Conservation (phyloP, 2,329 filamentous ascomycete genomes). For the Neoarthrinium moseri region DNA sequence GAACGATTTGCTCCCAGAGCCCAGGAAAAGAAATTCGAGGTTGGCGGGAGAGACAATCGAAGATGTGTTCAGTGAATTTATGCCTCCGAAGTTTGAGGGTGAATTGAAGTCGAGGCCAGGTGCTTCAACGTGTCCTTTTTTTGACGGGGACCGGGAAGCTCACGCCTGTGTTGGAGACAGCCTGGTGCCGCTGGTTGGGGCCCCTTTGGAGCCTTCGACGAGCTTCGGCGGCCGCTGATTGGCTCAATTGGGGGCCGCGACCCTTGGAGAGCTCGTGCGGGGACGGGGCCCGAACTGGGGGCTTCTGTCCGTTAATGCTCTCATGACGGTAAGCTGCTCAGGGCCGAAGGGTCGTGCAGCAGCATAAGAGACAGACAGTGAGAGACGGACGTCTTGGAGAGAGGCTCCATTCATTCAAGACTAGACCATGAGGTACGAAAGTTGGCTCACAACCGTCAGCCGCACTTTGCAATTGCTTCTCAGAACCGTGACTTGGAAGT, state of each 20-base stretch:
- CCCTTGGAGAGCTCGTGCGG: slow-evolving; percentile 8
- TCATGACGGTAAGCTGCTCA: too few species aligned
- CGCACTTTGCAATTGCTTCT: neutral
- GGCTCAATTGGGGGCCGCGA: neutral
- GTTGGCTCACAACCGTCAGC: neutral
- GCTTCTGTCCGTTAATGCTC: neutral
- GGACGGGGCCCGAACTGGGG: slow-evolving; percentile 2
- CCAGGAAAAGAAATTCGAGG: slow-evolving; percentile 25
- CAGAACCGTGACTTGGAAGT: neutral
- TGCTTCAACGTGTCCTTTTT: slow-evolving; percentile 12
- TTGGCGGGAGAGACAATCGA: slow-evolving; percentile 11
- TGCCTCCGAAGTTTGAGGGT: neutral
- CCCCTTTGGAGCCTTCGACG: too few species aligned
- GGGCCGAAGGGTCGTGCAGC: too few species aligned
- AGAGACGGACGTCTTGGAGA: too few species aligned
- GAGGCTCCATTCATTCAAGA: too few species aligned
- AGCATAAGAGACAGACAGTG: too few species aligned
- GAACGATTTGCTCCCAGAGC: slow-evolving; percentile 37
- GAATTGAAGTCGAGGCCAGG: neutral
- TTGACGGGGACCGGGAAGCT: slow-evolving; percentile 5
- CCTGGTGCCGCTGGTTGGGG: neutral
- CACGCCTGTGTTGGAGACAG: slow-evolving; percentile 4
- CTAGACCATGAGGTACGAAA: neutral
- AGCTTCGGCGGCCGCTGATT: slow-evolving; percentile 5
- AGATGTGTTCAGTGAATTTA: slow-evolving; percentile 8